Base-by-base conservation (phyloP, 1,284 basidiomycete genomes). In the Earliella scabrosa region DNA sequence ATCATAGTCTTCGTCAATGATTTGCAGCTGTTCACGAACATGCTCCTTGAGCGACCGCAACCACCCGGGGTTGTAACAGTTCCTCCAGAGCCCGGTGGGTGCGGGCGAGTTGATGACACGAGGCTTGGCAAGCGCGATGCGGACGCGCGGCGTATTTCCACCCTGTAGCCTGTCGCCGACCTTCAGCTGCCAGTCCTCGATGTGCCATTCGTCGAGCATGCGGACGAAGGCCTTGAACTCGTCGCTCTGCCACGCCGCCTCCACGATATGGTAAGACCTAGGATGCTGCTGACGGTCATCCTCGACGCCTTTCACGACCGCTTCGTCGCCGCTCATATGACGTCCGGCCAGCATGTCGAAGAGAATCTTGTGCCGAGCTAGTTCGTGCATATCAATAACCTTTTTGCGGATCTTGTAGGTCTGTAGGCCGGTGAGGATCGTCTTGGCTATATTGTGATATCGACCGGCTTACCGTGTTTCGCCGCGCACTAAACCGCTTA, bases 241-340 rank as follows among this genome's bases (percentile, higher is more conserved):
- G 3, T 38, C 14, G 35, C 47, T 50, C 43, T 55, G 54, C 54
- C 54, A 55, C 8, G 31, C 39, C n/a, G 54, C 34, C 24, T 50
- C 47, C 11, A 55, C 27, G 38, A 55, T 50, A 16, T 36, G 23
- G 38, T 32, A 55, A 18, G 35, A 16, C 2, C 38, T 34, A 7
- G 35, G n/a, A 31, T 50, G 31, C 10, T 27, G 3, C 16, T 29
- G 16, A n/a, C 21, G 9, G 29, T 46, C 44, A 6, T 29, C 35
- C 2, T 20, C 44, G 21, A 29, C 27, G 5, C 16, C 35, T 5
- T 10, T n/a, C 4, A 4, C 3, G 2, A 3, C 5, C 1, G 52
- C 23, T 24, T 55, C 54, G 29, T 55, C 54, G 14, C 48, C 48
- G 31, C 54, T 55, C 43, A 55, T 50, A 24, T 55, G 54, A n/a